Evolutionary conservation across 495 filamentous ascomycete species (phyloP).

Genomic region (Thermothielavioides terrestris): DNA sequence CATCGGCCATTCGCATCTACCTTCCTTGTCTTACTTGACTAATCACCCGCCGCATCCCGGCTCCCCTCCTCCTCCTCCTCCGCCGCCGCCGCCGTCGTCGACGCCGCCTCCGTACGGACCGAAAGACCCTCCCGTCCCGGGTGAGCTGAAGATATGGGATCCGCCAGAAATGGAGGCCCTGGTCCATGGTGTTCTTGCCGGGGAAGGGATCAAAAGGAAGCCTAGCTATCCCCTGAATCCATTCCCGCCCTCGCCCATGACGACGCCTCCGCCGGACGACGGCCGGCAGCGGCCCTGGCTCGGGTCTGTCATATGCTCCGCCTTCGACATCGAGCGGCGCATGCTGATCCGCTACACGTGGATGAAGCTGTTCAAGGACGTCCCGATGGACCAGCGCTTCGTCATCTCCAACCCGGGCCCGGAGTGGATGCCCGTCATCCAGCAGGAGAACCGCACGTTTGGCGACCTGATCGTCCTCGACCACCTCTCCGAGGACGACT

Average conservation of each 20-base stretch:
- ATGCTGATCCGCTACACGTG: constrained; percentile 7
- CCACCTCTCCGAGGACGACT: constrained; percentile 4
- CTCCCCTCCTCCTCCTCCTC: neutral
- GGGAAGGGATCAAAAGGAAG: neutral
- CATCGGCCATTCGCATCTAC: neutral
- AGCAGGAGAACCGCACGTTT: constrained; percentile 1
- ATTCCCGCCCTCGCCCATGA: neutral
- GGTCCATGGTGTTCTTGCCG: neutral
- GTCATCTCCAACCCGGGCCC: constrained; percentile 4
- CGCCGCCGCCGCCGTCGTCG: neutral
- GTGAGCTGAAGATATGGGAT: neutral
- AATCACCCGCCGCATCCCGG: neutral
- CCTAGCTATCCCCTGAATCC: neutral
- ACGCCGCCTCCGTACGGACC: neutral
- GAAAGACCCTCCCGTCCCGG: neutral
- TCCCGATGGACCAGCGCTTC: constrained; percentile 4
- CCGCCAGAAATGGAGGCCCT: constrained; percentile 1
- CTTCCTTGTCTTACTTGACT: neutral
- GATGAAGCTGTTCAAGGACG: constrained; percentile 3
- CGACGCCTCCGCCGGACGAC: neutral
- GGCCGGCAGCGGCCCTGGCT: neutral
- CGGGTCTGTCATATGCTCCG: constrained; percentile 5
- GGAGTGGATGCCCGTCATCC: neutral
- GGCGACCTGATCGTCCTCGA: constrained; percentile 5
- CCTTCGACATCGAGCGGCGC: neutral